Percentiles rank a stretch among this genome's conserved stretches.
Evolutionary conservation across 768 basidiomycete species (phyloP).

Genomic region (Leccinum variicolor): DNA sequence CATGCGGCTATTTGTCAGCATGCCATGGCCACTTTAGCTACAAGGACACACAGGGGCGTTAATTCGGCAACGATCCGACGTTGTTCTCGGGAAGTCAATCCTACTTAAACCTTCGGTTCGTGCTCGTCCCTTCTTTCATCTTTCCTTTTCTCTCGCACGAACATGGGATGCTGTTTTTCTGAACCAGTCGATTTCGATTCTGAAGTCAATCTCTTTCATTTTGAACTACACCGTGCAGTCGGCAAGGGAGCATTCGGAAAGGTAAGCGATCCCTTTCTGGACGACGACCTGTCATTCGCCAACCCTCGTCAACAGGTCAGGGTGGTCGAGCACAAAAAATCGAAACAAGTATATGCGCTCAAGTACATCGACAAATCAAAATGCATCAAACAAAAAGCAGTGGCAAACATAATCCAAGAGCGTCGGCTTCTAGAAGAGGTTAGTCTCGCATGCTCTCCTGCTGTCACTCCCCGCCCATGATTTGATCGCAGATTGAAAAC

Average conservation of each 20-base stretch:
- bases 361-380: conserved; percentile 98
- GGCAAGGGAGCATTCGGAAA: conserved; percentile 99
- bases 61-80: conserved; percentile 20
- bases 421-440: conserved; percentile 91
- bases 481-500: conserved; percentile 66
- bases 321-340: conserved; percentile 93
- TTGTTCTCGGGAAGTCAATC: conserved; percentile 31
- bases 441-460: conserved; percentile 5
- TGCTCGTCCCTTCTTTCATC: conserved; percentile 23
- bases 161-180: conserved; percentile 60
- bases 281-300: neutral
- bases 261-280: conserved; percentile 41
- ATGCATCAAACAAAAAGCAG: conserved; percentile 86
- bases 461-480: conserved; percentile 8
- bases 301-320: conserved; percentile 59
- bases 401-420: conserved; percentile 93
- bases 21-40: conserved; percentile 16
- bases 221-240: conserved; percentile 91
- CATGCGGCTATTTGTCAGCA: neutral
- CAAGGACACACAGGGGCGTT: conserved; percentile 17
- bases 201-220: conserved; percentile 91
- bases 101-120: conserved; percentile 22
- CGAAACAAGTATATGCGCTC: conserved; percentile 89
- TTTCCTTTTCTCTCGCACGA: conserved; percentile 35
- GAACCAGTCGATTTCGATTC: conserved; percentile 83